Conservation (phyloP, 192 early-diverging fungal genomes). For the Neocallimastix lanati region DNA sequence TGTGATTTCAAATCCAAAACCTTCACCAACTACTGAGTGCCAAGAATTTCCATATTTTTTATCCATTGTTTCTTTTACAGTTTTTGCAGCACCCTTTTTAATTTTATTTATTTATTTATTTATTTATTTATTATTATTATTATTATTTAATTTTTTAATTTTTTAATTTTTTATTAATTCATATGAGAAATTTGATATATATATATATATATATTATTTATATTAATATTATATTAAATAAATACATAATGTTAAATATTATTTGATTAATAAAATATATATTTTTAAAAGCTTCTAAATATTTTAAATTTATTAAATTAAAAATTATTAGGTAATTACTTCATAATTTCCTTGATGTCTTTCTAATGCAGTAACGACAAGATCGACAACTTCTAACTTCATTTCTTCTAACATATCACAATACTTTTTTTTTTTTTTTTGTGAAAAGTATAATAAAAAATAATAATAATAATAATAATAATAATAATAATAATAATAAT, state of each 20-base stretch:
- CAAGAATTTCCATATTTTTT: conserved; percentile 37
- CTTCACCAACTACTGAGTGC: conserved; percentile 44
- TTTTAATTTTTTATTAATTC: too few relatives aligned
- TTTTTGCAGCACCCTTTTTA: conserved; percentile 28
- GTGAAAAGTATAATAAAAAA: too few relatives aligned
- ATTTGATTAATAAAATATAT: too few relatives aligned
- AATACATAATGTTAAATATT: too few relatives aligned
- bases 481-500: neutral
- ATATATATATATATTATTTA: too few relatives aligned
- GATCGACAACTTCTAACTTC: neutral
- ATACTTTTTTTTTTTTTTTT: neutral
- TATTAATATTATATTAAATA: too few relatives aligned
- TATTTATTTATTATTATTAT: too few relatives aligned
- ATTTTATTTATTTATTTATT: neutral
- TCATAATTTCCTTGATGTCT: conserved; percentile 24
- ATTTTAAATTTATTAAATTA: neutral
- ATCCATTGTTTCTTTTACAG: conserved; percentile 41
- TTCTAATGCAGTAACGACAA: neutral
- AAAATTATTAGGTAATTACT: conserved; percentile 6
- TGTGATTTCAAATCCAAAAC: conserved; percentile 42
- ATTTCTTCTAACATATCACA: conserved; percentile 23
- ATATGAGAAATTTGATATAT: too few relatives aligned
- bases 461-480: too few relatives aligned
- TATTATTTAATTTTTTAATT: too few relatives aligned
- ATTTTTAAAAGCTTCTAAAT: too few relatives aligned